phyloP scores from a whole-genome alignment of 2,329 filamentous ascomycete genomes.

The Cladophialophora exuberans region DNA sequence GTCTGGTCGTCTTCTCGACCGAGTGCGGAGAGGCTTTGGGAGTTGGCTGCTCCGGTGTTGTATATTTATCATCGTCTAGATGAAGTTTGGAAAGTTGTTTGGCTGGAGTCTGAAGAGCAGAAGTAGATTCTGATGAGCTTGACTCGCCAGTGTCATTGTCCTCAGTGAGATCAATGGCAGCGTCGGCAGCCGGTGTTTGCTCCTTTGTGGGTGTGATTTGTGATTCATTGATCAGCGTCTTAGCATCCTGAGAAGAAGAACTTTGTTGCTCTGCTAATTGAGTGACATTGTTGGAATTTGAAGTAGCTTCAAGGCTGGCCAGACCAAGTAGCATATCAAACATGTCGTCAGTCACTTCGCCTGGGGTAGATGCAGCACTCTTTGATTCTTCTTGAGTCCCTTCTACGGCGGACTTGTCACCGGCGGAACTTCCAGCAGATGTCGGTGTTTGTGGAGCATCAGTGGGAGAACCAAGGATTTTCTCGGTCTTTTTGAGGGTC shows the following conservation, averaged over 20 bases:
- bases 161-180: constrained; percentile 7
- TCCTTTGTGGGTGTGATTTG: background rate
- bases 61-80: constrained; percentile 16
- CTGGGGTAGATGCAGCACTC: background rate
- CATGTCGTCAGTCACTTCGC: background rate
- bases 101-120: constrained; percentile 18
- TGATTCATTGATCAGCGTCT: background rate
- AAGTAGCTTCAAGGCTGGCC: constrained; percentile 2
- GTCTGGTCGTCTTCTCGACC: constrained; percentile 20
- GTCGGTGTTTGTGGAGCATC: constrained; percentile 2
- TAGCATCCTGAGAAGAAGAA: background rate
- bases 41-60: constrained; percentile 18
- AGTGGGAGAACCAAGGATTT: background rate
- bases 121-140: constrained; percentile 5
- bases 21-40: constrained; percentile 29
- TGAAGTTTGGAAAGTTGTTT: constrained; percentile 22
- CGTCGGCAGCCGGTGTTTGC: background rate
- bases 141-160: constrained; percentile 3
- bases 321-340: constrained; percentile 1
- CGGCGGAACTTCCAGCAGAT: background rate
- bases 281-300: background rate
- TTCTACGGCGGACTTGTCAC: background rate
- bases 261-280: background rate
- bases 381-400: background rate
- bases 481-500: background rate